phyloP scores from a whole-genome alignment of 208 protist species.

The Acanthamoeba triangularis region DNA sequence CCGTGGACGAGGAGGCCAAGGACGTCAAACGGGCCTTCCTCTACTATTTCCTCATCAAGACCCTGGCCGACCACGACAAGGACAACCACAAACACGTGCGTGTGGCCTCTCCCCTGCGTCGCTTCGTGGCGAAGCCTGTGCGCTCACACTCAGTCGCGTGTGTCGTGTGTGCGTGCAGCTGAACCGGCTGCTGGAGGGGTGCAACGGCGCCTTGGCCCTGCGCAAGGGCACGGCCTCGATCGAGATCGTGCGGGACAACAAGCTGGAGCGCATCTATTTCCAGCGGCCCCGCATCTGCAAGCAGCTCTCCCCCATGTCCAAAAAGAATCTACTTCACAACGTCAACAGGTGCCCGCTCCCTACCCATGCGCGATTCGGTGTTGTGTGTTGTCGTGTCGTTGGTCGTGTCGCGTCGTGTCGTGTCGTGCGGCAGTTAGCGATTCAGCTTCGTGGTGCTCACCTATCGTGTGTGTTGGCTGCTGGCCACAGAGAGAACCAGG shows the following conservation, averaged over 20 bases:
- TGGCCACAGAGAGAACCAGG: conserved; percentile 44
- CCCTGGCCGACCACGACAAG: conserved; percentile 63
- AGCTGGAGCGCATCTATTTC: conserved; percentile 83
- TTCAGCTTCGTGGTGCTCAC: background rate
- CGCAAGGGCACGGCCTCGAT: conserved; percentile 60
- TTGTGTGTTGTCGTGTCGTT: background rate
- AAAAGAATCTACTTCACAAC: conserved; percentile 70
- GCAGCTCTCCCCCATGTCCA: background rate
- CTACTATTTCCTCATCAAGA: conserved; percentile 55
- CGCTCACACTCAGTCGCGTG: background rate
- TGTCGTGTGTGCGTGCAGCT: background rate
- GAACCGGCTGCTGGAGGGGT: conserved; percentile 1
- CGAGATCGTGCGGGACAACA: conserved; percentile 74
- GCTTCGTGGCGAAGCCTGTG: background rate
- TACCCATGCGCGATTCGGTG: background rate
- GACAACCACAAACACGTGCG: conserved; percentile 55
- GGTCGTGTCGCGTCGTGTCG: too few relatives aligned
- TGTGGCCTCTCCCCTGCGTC: background rate
- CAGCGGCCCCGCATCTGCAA: conserved; percentile 74
- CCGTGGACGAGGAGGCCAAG: conserved; percentile 50
- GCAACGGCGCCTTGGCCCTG: conserved; percentile 22
- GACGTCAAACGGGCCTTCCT: conserved; percentile 62
- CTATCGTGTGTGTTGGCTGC: background rate
- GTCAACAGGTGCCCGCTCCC: conserved; percentile 46
- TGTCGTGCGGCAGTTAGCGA: too few relatives aligned